phyloP scores from a whole-genome alignment of 208 protist genomes.

The Acanthamoeba lenticulata region DNA sequence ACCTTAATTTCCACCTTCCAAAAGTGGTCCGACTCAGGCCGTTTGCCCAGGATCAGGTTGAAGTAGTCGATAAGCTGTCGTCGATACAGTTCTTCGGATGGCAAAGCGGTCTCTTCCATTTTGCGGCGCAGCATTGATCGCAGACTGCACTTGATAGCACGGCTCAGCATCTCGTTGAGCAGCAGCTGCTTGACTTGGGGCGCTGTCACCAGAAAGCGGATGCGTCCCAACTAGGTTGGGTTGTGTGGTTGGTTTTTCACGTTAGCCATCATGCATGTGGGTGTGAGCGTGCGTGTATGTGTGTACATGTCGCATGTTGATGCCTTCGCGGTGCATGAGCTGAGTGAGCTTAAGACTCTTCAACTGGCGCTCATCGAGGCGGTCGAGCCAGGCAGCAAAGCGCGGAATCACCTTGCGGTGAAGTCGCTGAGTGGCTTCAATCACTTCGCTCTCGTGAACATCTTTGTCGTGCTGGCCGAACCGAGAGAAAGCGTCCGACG shows the following conservation, averaged over 20 bases:
- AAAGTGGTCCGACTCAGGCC: not conserved
- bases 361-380: not conserved
- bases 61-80: slow-evolving; percentile 39
- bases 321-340: not conserved
- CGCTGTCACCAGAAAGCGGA: not conserved
- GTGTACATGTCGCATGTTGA: slow-evolving; percentile 27
- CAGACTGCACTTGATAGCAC: slow-evolving; percentile 3
- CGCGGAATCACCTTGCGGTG: slow-evolving; percentile 9
- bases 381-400: not conserved
- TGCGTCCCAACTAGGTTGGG: not conserved
- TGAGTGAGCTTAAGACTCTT: not conserved
- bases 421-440: slow-evolving; percentile 32
- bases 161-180: slow-evolving; percentile 43
- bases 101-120: not conserved
- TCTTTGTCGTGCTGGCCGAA: not conserved
- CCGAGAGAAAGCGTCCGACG: slow-evolving; percentile 12
- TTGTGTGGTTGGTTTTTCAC: not conserved
- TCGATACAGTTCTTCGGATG: slow-evolving; percentile 23
- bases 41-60: slow-evolving; percentile 46
- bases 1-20: slow-evolving; percentile 41
- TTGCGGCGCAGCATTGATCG: not conserved
- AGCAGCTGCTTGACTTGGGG: not conserved
- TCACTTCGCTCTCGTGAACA: not conserved
- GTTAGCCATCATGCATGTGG: not conserved
- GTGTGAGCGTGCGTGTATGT: not conserved